These are phyloP conservation scores for Calonectria hawksworthii DNA, from an alignment of 2,329 filamentous ascomycete genomes.

Conservation along the genomic window DNA sequence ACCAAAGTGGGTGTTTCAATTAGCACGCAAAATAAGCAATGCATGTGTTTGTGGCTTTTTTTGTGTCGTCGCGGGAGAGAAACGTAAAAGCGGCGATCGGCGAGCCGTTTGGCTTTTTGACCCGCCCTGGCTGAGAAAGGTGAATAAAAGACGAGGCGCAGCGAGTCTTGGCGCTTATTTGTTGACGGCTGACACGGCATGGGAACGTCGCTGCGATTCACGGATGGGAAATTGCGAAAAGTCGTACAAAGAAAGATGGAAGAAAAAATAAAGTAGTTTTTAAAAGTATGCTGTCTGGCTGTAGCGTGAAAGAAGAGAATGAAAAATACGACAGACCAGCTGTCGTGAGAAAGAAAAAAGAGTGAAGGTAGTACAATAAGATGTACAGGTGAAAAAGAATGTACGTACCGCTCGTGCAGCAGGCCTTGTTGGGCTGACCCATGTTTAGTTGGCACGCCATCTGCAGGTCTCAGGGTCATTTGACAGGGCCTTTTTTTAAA, in stretches of 20 bases:
- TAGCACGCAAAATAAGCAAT: background rate
- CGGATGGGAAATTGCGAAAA: background rate
- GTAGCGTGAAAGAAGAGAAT: background rate
- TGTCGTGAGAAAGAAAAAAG: background rate
- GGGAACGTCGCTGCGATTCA: background rate
- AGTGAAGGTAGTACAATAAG: background rate
- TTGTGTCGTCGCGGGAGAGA: background rate
- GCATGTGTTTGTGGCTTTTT: background rate
- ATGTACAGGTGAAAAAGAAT: background rate
- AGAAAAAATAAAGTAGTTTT: background rate
- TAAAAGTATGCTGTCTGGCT: slow-evolving; percentile 8
- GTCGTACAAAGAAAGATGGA: background rate
- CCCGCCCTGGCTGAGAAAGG: background rate
- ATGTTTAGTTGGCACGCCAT: background rate
- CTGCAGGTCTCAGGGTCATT: slow-evolving; percentile 14
- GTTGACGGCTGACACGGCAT: slow-evolving; percentile 1
- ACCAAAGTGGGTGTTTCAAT: background rate
- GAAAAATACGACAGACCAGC: background rate
- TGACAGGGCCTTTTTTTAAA: background rate
- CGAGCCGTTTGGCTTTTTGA: background rate
- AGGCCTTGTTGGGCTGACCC: background rate
- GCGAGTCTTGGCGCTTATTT: slow-evolving; percentile 5
- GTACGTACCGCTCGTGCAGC: slow-evolving; percentile 7
- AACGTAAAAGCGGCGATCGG: background rate
- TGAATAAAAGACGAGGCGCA: background rate